Evolutionary conservation across 2,329 filamentous ascomycete genomes (phyloP), one percentile per base, ranked within the genome.

Genomic region (Colletotrichum kahawae): DNA sequence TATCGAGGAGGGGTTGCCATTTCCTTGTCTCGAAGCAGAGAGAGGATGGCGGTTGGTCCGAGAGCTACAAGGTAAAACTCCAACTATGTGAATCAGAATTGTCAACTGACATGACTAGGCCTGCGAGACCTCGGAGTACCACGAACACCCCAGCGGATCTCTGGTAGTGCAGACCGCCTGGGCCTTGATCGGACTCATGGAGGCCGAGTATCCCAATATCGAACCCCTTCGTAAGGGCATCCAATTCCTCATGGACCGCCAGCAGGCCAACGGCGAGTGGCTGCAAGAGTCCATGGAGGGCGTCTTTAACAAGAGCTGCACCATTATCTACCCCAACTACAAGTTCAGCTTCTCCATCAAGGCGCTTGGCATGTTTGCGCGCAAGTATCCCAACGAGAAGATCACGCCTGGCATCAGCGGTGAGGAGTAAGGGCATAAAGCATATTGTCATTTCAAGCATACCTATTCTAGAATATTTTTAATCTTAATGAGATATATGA

Each of bases 301-400:
- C 3, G 97, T 99, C 13, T 99, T 99, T 86, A 99, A 99, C 86
- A 98, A 98, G 88, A 97, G 93, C 81, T 98, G 96, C 88, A 98
- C 98, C 95, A 99, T 99, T 78, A 97, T 95, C 1, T 99, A 99
- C 82, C 96, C 96, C 57, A 99, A 99, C 88, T 99, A 99, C 89
- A 99, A 98, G 87, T 97, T 98, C 83, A 94, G 94, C 74, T 99
- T 98, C 85, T 93, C 96, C 1, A 94, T 98, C 82, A 98, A 97
- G 86, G 97, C 97, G 3, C 84, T 99, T 77, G 97, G 97, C 7
- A 93, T 98, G 91, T 99, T 95, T 88, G 92, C 93, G 6, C 90
- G 87, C 79, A 91, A 89, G 77, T 96, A 93, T 78, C 94, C 93
- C 1, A 88, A 95, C 75, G 90, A 93, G 71, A 88, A 86, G 79